These are phyloP conservation scores for Rhodosporidiobolus odoratus DNA, from an alignment of 768 basidiomycete species.

Conservation along the genomic window DNA sequence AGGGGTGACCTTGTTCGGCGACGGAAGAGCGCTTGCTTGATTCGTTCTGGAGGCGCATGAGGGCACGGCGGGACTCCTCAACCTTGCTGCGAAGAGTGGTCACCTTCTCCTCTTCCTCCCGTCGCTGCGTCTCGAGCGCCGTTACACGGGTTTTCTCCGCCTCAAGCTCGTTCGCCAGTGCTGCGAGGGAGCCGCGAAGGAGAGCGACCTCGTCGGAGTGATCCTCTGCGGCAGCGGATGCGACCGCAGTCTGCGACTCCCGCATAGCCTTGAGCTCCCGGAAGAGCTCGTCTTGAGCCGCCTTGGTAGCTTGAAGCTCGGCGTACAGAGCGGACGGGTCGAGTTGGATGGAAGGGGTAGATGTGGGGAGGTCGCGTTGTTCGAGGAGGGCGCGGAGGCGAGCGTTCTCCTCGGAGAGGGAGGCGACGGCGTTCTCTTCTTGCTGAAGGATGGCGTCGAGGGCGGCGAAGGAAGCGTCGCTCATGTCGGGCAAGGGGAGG, in stretches of 20 bases:
- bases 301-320: conserved; percentile 24
- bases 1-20: conserved; percentile 3
- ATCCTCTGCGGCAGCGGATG: conserved; percentile 7
- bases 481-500: background rate
- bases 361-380: background rate
- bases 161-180: conserved; percentile 30
- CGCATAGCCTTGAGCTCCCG: conserved; percentile 5
- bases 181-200: conserved; percentile 26
- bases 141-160: conserved; percentile 16
- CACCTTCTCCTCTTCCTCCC: conserved; percentile 37
- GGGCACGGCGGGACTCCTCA: conserved; percentile 36
- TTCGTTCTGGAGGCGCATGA: conserved; percentile 38
- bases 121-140: conserved; percentile 19
- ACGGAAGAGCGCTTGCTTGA: conserved; percentile 21
- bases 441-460: conserved; percentile 31
- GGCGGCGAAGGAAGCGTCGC: conserved; percentile 27
- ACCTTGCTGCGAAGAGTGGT: conserved; percentile 31
- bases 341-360: background rate
- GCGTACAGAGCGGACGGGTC: conserved; percentile 13
- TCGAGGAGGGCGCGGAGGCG: conserved; percentile 26
- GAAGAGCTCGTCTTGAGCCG: conserved; percentile 9
- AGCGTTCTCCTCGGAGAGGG: conserved; percentile 32
- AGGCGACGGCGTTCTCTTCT: conserved; percentile 11
- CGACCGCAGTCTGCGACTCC: background rate
- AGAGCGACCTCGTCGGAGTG: conserved; percentile 19